Base-by-base conservation (phyloP, 352 stramenopile species). In the Blastocystis sp. region DNA sequence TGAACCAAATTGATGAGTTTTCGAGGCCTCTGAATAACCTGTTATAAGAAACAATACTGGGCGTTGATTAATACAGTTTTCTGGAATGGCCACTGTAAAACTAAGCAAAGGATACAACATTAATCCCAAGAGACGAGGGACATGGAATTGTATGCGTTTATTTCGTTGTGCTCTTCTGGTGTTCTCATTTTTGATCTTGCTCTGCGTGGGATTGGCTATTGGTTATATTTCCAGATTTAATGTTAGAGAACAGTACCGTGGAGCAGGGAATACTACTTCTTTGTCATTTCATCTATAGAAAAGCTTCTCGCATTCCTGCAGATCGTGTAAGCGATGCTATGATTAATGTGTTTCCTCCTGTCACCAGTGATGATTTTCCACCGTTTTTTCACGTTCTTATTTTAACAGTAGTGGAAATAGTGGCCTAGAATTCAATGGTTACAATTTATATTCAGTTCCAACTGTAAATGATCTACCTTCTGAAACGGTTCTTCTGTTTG, bases 361-460 rank as follows among this genome's bases (percentile, higher is more conserved):
- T 64, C 18, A 7, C 43, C 6, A 64, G 7, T n/a, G 8, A 1
- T 16, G 45, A 24, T 50, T 63, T 64, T 63, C 70, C 70, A 26
- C 34, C 59, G 68, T 79, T 56, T 56, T 20, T 37, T 59, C 9
- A 13, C 59, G 45, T 11, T 11, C 16, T 64, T 8, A 41, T 13
- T 30, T 65, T 13, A 85, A 34, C 30, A 18, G 4, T 68, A 85
- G 73, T 24, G 20, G 41, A 4, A 69, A 85, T 47, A 37, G 43
- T n/a, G 73, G 73, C 50, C 54, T 85, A 13, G 73, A 85, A 37
- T 65, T 85, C 16, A 66, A 26, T 45, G 73, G 73, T 69, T 85
- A 85, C 73, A 85, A 85, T 47, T 30, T 20, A 3, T 85, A 66
- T 41, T 24, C 50, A 18, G 26, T 50, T 13, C 2, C 4, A 8